Conservation (phyloP, 768 basidiomycete genomes). For the Pholiota microspora region DNA sequence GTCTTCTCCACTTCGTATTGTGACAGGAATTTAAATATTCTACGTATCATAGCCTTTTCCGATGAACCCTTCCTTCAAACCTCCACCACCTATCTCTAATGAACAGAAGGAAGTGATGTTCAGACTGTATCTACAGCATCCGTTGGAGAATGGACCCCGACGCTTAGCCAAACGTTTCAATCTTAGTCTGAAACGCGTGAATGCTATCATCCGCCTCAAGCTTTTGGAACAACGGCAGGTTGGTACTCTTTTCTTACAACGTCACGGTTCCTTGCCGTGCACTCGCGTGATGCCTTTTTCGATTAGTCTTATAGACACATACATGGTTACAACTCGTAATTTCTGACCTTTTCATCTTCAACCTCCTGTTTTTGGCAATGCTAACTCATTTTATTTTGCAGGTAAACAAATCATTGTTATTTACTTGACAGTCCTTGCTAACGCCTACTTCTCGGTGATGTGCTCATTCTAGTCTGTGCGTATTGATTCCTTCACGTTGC, state of each 20-base stretch:
- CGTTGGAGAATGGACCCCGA: slow-evolving; percentile 53
- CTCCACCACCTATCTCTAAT: slow-evolving; percentile 75
- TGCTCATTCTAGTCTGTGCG: slow-evolving; percentile 37
- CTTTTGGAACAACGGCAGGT: slow-evolving; percentile 75
- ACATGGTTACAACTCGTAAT: slow-evolving; percentile 62
- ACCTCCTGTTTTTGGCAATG: slow-evolving; percentile 9
- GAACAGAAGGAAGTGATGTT: slow-evolving; percentile 56
- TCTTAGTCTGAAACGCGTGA: slow-evolving; percentile 74
- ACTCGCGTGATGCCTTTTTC: slow-evolving; percentile 37
- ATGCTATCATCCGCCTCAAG: slow-evolving; percentile 82
- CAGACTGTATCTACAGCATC: slow-evolving; percentile 56
- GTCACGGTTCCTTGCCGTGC: slow-evolving; percentile 9
- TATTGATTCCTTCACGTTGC: background rate
- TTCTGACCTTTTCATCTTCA: slow-evolving; percentile 18
- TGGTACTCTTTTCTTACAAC: slow-evolving; percentile 27
- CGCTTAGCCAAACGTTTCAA: slow-evolving; percentile 59
- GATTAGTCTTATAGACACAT: slow-evolving; percentile 95
- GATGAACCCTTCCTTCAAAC: slow-evolving; percentile 80
- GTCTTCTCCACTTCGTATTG: slow-evolving; percentile 16
- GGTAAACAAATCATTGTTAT: slow-evolving; percentile 18
- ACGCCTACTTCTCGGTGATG: background rate
- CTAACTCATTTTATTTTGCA: slow-evolving; percentile 12
- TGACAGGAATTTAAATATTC: slow-evolving; percentile 4
- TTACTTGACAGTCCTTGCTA: background rate
- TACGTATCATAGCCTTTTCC: slow-evolving; percentile 71